Evolutionary conservation across 495 filamentous ascomycete genomes (phyloP), one percentile per base, ranked within the genome.

Genomic region (Opeltia flavorubescens): DNA sequence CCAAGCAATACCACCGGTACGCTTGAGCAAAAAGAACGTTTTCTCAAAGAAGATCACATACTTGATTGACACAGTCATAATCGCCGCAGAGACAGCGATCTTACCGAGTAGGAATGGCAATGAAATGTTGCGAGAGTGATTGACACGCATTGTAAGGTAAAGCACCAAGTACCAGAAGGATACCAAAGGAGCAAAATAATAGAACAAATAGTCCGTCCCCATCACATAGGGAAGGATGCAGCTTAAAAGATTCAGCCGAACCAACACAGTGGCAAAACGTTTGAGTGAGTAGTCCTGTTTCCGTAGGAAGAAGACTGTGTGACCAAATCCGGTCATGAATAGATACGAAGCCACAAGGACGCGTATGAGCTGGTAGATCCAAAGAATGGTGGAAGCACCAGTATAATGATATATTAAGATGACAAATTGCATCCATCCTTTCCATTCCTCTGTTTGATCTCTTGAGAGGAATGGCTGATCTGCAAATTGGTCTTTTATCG

Each of bases 381-480:
- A 64, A 1, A 76, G 54, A 2, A 61, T 49, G 39, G 62, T 65
- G 7, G 73, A 76, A 21, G 66, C 73, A 24, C 68, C 64, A 34
- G 72, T 71, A 49, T 72, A 81, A 49, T 77, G 69, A 53, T 77
- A 79, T 25, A 75, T 62, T 21, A 81, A 61, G 17, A 81, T 67
- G 20, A 72, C 50, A 41, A 70, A 59, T 48, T 80, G 77, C 74
- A 81, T 75, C 67, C 75, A 71, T 13, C 78, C 78, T 62, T 80
- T 81, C 68, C 72, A 77, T 55, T 82, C 78, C 51, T 80, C 66
- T 3, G 71, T 75, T 50, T 79, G 76, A 15, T 69, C 58, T 50
- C 73, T 60, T 5, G 66, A 65, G 13, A 81, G 61, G 46, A 72
- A 76, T 15, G 51, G 46, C 20, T 60, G 53, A 18, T 57, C 56